These are phyloP conservation scores for Kokia cookei DNA, from an alignment of 441 rosid genomes.

Conservation along the genomic window DNA sequence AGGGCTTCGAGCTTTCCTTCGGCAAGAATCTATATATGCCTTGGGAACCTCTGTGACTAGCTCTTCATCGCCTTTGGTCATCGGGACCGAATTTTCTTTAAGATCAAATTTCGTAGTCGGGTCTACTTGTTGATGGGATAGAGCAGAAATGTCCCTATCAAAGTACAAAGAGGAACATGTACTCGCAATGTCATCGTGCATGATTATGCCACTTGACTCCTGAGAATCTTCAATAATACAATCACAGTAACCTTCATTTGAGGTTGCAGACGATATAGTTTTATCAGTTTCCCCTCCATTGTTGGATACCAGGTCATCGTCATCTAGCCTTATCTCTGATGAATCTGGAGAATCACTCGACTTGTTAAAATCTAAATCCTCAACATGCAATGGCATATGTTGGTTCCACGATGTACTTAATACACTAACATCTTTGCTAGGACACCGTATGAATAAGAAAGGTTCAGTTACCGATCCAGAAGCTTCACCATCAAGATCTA, in stretches of 20 bases:
- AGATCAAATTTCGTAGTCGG: neutral
- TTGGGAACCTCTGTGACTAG: neutral
- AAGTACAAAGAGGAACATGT: conserved; percentile 12
- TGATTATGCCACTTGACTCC: conserved; percentile 1
- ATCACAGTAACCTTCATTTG: conserved; percentile 7
- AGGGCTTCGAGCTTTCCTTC: neutral
- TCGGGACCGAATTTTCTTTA: conserved; percentile 2
- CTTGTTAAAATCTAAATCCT: conserved; percentile 17
- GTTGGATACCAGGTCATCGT: conserved; percentile 15
- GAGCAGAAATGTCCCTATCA: conserved; percentile 1
- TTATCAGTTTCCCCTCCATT: neutral
- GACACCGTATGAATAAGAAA: neutral
- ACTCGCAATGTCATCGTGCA: conserved; percentile 15
- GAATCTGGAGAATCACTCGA: conserved; percentile 25
- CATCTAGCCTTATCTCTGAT: conserved; percentile 19
- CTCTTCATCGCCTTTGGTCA: neutral
- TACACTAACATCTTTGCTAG: neutral
- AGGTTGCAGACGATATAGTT: conserved; percentile 21
- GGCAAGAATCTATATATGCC: neutral
- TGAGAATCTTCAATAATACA: conserved; percentile 37
- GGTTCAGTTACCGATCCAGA: conserved; percentile 3
- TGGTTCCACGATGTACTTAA: conserved; percentile 13
- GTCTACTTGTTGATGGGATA: conserved; percentile 17
- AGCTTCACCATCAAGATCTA: conserved; percentile 15
- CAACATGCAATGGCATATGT: conserved; percentile 8